These are phyloP conservation scores for Suhomyces prunicola DNA, from an alignment of 805 yeast genomes.

Conservation along the genomic window DNA sequence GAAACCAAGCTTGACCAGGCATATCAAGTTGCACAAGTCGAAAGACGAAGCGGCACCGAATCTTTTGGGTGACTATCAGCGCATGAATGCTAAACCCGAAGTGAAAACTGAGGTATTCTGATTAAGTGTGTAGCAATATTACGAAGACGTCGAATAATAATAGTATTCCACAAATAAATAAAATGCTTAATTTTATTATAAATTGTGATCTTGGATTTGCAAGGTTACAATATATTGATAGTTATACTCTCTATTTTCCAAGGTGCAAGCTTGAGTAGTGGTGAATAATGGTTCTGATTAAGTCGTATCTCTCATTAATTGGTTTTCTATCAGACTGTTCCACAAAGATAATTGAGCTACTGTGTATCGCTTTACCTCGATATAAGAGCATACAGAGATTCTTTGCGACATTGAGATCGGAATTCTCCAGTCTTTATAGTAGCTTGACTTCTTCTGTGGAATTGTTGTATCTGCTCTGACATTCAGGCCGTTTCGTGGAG, in stretches of 20 bases:
- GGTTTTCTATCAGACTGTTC: background rate
- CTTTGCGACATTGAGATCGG: background rate
- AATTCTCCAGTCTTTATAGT: background rate
- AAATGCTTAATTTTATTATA: no score
- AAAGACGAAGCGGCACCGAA: background rate
- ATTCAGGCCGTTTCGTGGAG: background rate
- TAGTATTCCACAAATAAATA: no score
- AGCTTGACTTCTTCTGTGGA: background rate
- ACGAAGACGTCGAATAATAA: no score
- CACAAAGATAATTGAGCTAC: no score
- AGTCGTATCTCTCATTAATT: background rate
- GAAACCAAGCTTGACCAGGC: constrained; percentile 40
- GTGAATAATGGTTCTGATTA: background rate
- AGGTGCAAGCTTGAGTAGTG: background rate
- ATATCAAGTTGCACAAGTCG: constrained; percentile 20
- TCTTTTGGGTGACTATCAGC: background rate
- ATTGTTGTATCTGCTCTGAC: background rate
- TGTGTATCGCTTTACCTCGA: background rate
- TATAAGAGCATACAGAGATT: background rate
- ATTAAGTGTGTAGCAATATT: background rate
- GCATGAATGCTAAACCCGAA: background rate
- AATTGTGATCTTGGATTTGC: no score
- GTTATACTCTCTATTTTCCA: background rate
- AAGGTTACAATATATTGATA: no score
- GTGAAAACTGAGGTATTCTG: background rate